Conservation (phyloP, 2,329 filamentous ascomycete genomes). For the Ophiostoma sp. region DNA sequence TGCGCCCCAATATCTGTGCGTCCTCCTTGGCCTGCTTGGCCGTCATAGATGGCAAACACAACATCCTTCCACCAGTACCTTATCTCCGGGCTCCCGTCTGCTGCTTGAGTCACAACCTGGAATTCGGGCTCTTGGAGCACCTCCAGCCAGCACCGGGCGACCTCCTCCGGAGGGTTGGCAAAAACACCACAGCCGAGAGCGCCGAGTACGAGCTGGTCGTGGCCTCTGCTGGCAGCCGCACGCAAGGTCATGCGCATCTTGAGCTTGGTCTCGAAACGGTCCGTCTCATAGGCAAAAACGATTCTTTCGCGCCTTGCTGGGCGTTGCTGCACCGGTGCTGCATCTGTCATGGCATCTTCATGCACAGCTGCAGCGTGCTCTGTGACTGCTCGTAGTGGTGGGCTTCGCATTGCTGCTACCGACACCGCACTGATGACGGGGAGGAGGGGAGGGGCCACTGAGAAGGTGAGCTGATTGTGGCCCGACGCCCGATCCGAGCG, state of each 20-base stretch:
- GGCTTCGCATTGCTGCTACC: conserved; percentile 47
- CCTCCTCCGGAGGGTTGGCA: conserved; percentile 54
- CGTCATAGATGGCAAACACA: conserved; percentile 57
- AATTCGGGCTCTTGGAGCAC: conserved; percentile 59
- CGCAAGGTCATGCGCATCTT: conserved; percentile 60
- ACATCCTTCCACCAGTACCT: conserved; percentile 60
- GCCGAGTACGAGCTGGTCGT: conserved; percentile 58
- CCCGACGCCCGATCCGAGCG: conserved; percentile 24
- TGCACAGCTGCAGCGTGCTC: conserved; percentile 26
- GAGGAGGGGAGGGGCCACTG: conserved; percentile 27
- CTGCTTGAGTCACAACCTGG: conserved; percentile 10
- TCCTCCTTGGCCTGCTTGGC: conserved; percentile 25
- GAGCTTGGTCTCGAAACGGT: conserved; percentile 50
- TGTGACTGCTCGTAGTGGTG: conserved; percentile 12
- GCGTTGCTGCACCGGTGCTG: too few species aligned
- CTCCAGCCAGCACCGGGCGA: conserved; percentile 57
- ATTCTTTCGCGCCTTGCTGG: too few species aligned
- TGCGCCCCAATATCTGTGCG: conserved; percentile 15
- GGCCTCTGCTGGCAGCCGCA: conserved; percentile 50
- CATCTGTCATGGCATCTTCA: too few species aligned
- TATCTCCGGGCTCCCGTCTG: conserved; percentile 19
- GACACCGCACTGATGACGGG: conserved; percentile 56
- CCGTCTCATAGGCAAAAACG: conserved; percentile 38
- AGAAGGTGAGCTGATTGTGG: conserved; percentile 27
- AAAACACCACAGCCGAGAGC: conserved; percentile 67